Percentiles rank a stretch among this genome's conserved stretches.
phyloP scores from a whole-genome alignment of 768 basidiomycete genomes.

The Ramaria rubella region DNA sequence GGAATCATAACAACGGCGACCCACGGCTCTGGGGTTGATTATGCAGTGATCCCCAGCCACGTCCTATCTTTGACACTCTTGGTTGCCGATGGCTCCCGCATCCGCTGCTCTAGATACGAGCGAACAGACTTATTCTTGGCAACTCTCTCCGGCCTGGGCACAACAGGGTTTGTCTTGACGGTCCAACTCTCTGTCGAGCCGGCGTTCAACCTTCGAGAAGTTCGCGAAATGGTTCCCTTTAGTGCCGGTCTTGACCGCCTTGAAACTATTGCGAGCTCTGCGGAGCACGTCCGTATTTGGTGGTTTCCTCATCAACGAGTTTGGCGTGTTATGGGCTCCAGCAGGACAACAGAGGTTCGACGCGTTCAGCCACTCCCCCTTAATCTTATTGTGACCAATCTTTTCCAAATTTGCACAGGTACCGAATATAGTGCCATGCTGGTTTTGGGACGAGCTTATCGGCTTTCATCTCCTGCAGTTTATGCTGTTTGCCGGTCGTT shows the following conservation, averaged over 20 bases:
- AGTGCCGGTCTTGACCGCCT: constrained; percentile 50
- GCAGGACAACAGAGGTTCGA: constrained; percentile 55
- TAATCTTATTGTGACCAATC: neutral
- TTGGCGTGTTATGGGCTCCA: constrained; percentile 64
- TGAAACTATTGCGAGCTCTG: constrained; percentile 46
- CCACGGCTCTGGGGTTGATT: constrained; percentile 82
- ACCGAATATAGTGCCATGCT: constrained; percentile 43
- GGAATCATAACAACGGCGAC: constrained; percentile 93
- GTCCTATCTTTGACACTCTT: constrained; percentile 71
- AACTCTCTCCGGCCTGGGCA: constrained; percentile 86
- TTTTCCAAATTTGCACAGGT: constrained; percentile 34
- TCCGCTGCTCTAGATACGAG: constrained; percentile 57
- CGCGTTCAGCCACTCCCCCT: constrained; percentile 48
- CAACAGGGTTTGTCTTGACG: constrained; percentile 80
- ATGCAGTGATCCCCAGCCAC: constrained; percentile 74
- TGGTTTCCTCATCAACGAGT: constrained; percentile 83
- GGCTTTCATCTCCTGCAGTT: constrained; percentile 83
- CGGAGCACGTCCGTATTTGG: constrained; percentile 87
- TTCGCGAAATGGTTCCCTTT: constrained; percentile 55
- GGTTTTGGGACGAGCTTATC: constrained; percentile 67
- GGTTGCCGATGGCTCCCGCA: constrained; percentile 66
- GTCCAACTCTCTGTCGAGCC: constrained; percentile 75
- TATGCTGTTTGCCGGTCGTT: constrained; percentile 71
- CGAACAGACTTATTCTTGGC: constrained; percentile 78
- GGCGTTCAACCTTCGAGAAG: constrained; percentile 75